Base-by-base conservation (phyloP, 768 basidiomycete genomes). In the Cantharellus cinnabarinus region DNA sequence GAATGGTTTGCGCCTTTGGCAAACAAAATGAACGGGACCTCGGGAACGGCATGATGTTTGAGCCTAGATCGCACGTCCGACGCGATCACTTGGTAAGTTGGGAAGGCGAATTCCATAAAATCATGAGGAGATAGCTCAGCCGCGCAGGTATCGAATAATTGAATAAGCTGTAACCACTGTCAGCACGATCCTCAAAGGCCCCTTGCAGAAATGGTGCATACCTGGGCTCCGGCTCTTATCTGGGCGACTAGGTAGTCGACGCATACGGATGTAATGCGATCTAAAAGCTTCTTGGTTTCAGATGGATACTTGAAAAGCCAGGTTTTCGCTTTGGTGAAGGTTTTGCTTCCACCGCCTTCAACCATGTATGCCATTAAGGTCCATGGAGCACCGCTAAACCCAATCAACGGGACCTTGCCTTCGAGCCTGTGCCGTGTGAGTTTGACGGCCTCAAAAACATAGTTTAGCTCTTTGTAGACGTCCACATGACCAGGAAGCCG, bases 321-420 rank as follows among this genome's bases (percentile, higher is more conserved):
- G 0, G 84, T 81, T 72, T 99, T 99, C 41, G 81, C 79, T 70
- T 93, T 91, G 62, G 87, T 83, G 64, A 88, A 79, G 10, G 86
- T 87, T 71, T 90, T 91, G 70, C 80, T 87, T 4, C 85, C 85
- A 3, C 93, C 94, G 4, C 95, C 95, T 70, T 98, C 95, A 66
- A 95, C 78, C 95, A 99, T 99, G 69, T 98, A 99, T 29, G 83
- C 80, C 72, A 99, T 91, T 57, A 98, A 78, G 2, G 95, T 99
- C 95, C 95, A 98, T 1, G 95, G 95, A 0, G 90, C 91, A 44
- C 94, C 95, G 67, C 82, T 89, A 72, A 99, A 99, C 5, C 95
- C 95, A 65, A 99, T 95, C 59, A 99, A 75, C 7, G 95, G 94
- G 10, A 98, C 91, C 67, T 87, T 79, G 29, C 94, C 95, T 0